phyloP scores from a whole-genome alignment of 2,329 filamentous ascomycete species.

The Arthrinium phaeospermum region DNA sequence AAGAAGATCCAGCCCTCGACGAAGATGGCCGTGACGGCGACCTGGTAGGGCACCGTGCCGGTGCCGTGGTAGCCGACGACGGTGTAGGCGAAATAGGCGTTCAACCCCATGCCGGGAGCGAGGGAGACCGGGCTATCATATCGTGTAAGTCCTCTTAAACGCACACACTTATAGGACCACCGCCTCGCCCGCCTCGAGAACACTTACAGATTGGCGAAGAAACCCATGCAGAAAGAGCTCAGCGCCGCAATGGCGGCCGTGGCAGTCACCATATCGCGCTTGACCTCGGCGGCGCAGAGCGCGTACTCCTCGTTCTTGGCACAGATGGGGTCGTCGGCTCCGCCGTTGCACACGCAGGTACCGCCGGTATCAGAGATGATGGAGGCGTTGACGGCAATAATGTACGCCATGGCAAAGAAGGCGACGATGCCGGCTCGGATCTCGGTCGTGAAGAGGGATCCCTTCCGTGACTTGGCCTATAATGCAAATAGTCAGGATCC shows the following conservation, averaged over 20 bases:
- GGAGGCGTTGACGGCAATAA: slow-evolving; percentile 39
- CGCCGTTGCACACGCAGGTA: slow-evolving; percentile 73
- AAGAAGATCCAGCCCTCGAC: slow-evolving; percentile 89
- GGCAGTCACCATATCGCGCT: slow-evolving; percentile 81
- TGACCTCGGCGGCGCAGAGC: slow-evolving; percentile 68
- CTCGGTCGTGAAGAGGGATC: slow-evolving; percentile 82
- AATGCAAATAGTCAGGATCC: not conserved
- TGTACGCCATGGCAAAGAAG: slow-evolving; percentile 70
- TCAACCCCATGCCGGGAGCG: slow-evolving; percentile 80
- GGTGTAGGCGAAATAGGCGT: slow-evolving; percentile 80
- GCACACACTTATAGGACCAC: too few relatives aligned
- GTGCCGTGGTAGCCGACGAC: slow-evolving; percentile 79
- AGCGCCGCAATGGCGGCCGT: slow-evolving; percentile 84
- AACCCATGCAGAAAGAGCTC: slow-evolving; percentile 81
- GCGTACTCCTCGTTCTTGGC: slow-evolving; percentile 62
- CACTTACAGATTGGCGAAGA: slow-evolving; percentile 75
- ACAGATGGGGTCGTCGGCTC: slow-evolving; percentile 58
- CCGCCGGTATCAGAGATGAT: slow-evolving; percentile 45
- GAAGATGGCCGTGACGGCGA: slow-evolving; percentile 86
- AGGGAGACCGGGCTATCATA: slow-evolving; percentile 64
- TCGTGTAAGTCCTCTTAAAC: not conserved
- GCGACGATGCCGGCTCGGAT: slow-evolving; percentile 82
- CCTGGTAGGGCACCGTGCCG: slow-evolving; percentile 73
- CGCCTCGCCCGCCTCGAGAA: too few relatives aligned
- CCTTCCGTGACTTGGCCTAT: slow-evolving; percentile 73